Evolutionary conservation across 495 filamentous ascomycete species (phyloP), one percentile per base, ranked within the genome.

Genomic region (Aspergillus ellipticus): DNA sequence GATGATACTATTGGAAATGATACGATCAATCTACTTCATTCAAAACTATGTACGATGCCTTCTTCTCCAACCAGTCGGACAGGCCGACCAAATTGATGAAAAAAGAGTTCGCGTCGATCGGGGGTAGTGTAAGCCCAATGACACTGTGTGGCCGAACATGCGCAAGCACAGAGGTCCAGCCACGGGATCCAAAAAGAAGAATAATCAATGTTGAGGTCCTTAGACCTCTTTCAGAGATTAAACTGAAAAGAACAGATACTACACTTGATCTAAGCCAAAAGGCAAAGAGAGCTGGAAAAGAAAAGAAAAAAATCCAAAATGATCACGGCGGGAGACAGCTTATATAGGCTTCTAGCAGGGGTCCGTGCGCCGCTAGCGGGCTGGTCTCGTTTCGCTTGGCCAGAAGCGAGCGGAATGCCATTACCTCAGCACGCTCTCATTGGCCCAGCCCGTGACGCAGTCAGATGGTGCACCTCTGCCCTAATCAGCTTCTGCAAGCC

Each of bases 241-340:
- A 90, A 92, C 88, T 93, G 87, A 92, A 92, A 92, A 95, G 90
- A 95, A 95, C 90, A 95, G 90, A 94, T 96, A 94, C 89, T 93
- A 94, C 89, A 94, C 90, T 92, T 93, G 90, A 94, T 93, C 89
- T 94, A 74, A 78, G 79, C 78, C 73, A 78, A 76, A 72, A 72
- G 77, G 73, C 74, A 80, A 80, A 77, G 79, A 82, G 76, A 82
- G 75, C 75, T 81, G 68, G 69, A 76, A 60, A 76, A 78, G 67
- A 73, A 74, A 78, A 72, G 70, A 69, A 75, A 71, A 67, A 73
- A 70, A 60, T 55, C 45, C 22, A 42, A 66, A 72, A 71, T 55
- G 53, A 28, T 52, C 59, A 62, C 13, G 58, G 49, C 29, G 22
- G 17, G 33, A 22, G 26, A 39, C 58, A 57, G 28, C 10, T 37